Base-by-base conservation (phyloP, 2,329 filamentous ascomycete species). In the Colletotrichum nymphaeae region DNA sequence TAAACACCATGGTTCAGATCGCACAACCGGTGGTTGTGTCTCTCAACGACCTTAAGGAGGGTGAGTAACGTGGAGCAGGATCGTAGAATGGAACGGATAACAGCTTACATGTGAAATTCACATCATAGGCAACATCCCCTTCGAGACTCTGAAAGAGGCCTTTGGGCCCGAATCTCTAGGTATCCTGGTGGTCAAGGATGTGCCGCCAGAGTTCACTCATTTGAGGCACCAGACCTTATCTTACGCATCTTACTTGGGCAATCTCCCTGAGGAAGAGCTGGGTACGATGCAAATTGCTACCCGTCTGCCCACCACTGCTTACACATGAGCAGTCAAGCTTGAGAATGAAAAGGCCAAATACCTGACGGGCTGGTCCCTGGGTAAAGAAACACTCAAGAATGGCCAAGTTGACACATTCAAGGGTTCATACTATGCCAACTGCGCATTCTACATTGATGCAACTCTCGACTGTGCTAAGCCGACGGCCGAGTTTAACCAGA, bases 141-240 rank as follows among this genome's bases (percentile, higher is more conserved):
- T 94, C 65, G 88, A 90, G 69, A 89, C 89, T 0, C 87, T 97
- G 12, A 90, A 94, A 78, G 83, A 93, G 77, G 97, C 97, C 0
- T 98, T 99, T 80, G 97, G 97, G 0, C 95, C 95, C 1, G 91
- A 94, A 30, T 98, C 95, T 2, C 87, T 98, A 14, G 97, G 97
- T 0, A 98, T 99, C 65, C 92, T 99, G 68, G 86, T 98, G n/a
- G 95, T 99, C 60, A 95, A 93, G 80, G 94, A 95, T 80, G 90
- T 98, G 0, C 94, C 95, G 0, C 75, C 87, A 6, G 86, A 90
- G 65, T 99, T 97, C 78, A 83, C 88, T 16, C 83, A 88, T n/a
- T 85, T 98, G 56, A 90, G 97, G 74, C 89, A 89, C 72, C 89
- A 89, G 73, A 89, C 97, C 2, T 88, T 99, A 7, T 97, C 94